Percentiles rank a stretch among this genome's conserved stretches.
Conservation (phyloP, 371 early-diverging fungal species). For the Saksenaea vasiformis region DNA sequence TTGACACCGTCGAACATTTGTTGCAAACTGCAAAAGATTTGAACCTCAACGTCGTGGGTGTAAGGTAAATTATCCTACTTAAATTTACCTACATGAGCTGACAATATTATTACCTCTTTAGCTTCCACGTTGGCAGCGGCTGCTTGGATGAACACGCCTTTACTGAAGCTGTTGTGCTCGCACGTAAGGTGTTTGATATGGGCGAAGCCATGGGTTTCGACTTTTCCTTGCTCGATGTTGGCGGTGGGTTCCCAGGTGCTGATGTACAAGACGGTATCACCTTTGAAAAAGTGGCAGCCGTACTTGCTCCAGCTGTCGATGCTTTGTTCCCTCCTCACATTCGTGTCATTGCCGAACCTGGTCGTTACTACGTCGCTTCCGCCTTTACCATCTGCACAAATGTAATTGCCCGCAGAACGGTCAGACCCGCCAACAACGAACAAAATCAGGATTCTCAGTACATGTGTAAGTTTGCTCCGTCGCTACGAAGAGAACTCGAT, state of each 20-base stretch:
- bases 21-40: slow-evolving; percentile 80
- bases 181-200: slow-evolving; percentile 86
- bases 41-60: slow-evolving; percentile 86
- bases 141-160: slow-evolving; percentile 92
- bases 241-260: slow-evolving; percentile 97
- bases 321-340: slow-evolving; percentile 69
- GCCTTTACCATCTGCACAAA: slow-evolving; percentile 93
- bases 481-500: not conserved
- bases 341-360: slow-evolving; percentile 97
- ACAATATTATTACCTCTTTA: slow-evolving; percentile 8
- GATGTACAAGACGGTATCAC: slow-evolving; percentile 73
- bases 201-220: slow-evolving; percentile 76
- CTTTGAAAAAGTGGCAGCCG: slow-evolving; percentile 85
- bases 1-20: slow-evolving; percentile 67
- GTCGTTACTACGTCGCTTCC: slow-evolving; percentile 93
- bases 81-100: not conserved
- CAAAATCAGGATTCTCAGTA: slow-evolving; percentile 62
- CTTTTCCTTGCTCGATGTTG: slow-evolving; percentile 88
- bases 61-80: slow-evolving; percentile 42
- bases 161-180: slow-evolving; percentile 85
- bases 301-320: slow-evolving; percentile 81
- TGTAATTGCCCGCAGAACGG: slow-evolving; percentile 86
- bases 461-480: slow-evolving; percentile 84
- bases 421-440: slow-evolving; percentile 43
- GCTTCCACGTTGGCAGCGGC: slow-evolving; percentile 95